A percentile compares a stretch with the other conserved stretches of the same genome.
These are phyloP conservation scores for Thinopyrum elongatum DNA, from an alignment of 176 grass and related monocot species.

Conservation along the genomic window DNA sequence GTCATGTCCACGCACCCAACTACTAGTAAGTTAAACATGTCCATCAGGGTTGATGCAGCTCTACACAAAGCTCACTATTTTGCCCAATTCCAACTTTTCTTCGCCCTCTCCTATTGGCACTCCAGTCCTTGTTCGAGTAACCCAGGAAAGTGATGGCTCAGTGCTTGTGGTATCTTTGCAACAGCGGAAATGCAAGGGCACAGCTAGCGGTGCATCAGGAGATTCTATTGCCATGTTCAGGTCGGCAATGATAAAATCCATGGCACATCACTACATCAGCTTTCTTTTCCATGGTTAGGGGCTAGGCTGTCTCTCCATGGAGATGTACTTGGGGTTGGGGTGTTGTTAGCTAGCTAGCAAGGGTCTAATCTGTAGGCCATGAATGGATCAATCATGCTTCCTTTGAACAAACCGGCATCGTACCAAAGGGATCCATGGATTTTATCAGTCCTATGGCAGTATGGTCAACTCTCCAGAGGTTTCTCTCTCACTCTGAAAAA, in stretches of 20 bases:
- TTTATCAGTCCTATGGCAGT: not conserved
- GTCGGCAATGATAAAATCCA: not conserved
- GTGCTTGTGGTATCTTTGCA: not conserved
- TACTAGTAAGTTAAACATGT: not conserved
- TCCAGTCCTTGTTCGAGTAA: not conserved
- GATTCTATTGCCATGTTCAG: not conserved
- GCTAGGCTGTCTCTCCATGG: not conserved
- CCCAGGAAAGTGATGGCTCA: not conserved
- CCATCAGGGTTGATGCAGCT: not conserved
- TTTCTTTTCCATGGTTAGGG: not conserved
- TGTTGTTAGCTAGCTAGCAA: not conserved
- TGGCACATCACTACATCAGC: not conserved
- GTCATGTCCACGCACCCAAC: not conserved
- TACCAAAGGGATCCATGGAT: too few species aligned
- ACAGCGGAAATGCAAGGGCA: not conserved
- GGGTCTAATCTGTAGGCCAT: not conserved
- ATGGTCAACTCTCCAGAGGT: not conserved
- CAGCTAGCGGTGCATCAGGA: not conserved
- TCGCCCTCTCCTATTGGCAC: not conserved
- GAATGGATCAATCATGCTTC: not conserved
- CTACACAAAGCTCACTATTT: not conserved
- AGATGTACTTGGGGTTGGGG: not conserved
- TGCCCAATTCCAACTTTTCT: not conserved
- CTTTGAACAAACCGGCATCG: not conserved
- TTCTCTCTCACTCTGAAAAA: not conserved